Evolutionary conservation across 768 basidiomycete species (phyloP).

Genomic region (Rhizopogon salebrosus): DNA sequence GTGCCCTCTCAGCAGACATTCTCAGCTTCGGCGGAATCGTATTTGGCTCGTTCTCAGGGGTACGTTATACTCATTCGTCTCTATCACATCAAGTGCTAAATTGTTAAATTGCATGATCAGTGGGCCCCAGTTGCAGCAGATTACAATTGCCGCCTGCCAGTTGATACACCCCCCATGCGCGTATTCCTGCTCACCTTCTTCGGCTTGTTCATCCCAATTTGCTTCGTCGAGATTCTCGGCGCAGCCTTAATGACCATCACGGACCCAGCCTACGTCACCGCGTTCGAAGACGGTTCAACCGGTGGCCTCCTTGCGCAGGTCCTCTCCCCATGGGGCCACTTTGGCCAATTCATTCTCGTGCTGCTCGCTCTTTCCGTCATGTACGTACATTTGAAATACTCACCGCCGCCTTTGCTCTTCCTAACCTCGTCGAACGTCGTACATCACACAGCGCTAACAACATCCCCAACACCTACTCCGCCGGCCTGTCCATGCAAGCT

Average conservation of each 20-base stretch:
- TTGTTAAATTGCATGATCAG: slow-evolving; percentile 7
- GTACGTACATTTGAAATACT: slow-evolving; percentile 18
- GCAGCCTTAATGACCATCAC: slow-evolving; percentile 40
- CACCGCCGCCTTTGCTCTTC: not conserved
- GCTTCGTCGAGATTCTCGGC: slow-evolving; percentile 32
- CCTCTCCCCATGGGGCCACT: slow-evolving; percentile 38
- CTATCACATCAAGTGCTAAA: not conserved
- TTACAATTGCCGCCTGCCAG: slow-evolving; percentile 48
- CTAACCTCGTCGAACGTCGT: not conserved
- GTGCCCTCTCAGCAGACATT: slow-evolving; percentile 33
- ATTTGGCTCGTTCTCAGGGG: slow-evolving; percentile 42
- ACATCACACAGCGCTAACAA: slow-evolving; percentile 32
- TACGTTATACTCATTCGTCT: slow-evolving; percentile 11
- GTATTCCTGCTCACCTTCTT: slow-evolving; percentile 48
- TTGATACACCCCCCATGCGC: slow-evolving; percentile 33
- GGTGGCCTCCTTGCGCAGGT: slow-evolving; percentile 41
- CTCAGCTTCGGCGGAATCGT: slow-evolving; percentile 48
- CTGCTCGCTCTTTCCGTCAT: slow-evolving; percentile 38
- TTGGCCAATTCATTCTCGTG: slow-evolving; percentile 37
- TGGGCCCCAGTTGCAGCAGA: slow-evolving; percentile 53
- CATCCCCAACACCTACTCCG: slow-evolving; percentile 42
- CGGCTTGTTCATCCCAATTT: slow-evolving; percentile 44
- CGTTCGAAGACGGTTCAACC: slow-evolving; percentile 35
- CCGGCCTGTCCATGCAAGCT: slow-evolving; percentile 41
- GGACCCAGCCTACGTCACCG: slow-evolving; percentile 32